Evolutionary conservation across 805 yeast genomes (phyloP).

Genomic region (Wickerhamomyces ciferrii): DNA sequence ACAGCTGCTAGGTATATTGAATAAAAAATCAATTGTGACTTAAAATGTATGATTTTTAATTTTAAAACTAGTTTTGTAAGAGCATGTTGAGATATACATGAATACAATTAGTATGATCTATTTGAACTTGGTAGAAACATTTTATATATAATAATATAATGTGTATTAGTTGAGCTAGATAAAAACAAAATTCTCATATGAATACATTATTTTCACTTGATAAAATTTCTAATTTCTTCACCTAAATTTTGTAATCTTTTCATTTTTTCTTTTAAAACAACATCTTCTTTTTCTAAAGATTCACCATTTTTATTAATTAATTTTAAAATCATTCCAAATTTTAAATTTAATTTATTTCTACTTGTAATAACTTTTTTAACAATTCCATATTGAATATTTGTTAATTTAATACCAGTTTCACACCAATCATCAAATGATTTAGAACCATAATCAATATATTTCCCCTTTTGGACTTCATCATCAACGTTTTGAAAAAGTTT

Average conservation of each 20-base stretch:
- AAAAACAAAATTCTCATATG: no score
- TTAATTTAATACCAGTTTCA: conserved; percentile 26
- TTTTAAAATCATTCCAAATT: conserved; percentile 32
- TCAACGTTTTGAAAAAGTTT: conserved; percentile 15
- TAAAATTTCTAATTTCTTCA: conserved; percentile 29
- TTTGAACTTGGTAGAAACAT: no score
- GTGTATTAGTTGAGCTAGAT: no score
- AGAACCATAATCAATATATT: conserved; percentile 30
- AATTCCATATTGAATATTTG: conserved; percentile 27
- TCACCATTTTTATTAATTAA: conserved; percentile 31
- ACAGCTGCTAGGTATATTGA: no score
- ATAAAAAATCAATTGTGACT: no score
- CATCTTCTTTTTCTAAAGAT: conserved; percentile 26
- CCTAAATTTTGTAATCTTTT: conserved; percentile 35
- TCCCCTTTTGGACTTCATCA: conserved; percentile 15
- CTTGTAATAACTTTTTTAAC: conserved; percentile 28
- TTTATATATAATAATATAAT: no score
- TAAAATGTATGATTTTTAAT: no score
- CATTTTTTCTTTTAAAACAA: conserved; percentile 27
- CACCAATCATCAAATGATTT: not conserved
- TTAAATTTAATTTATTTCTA: conserved; percentile 34
- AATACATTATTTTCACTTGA: conserved; percentile 25
- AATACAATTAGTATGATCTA: no score
- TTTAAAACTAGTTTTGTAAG: no score
- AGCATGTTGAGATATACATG: no score